Conservation (phyloP, 306 rosid genomes). For the Hippophae tibetana region DNA sequence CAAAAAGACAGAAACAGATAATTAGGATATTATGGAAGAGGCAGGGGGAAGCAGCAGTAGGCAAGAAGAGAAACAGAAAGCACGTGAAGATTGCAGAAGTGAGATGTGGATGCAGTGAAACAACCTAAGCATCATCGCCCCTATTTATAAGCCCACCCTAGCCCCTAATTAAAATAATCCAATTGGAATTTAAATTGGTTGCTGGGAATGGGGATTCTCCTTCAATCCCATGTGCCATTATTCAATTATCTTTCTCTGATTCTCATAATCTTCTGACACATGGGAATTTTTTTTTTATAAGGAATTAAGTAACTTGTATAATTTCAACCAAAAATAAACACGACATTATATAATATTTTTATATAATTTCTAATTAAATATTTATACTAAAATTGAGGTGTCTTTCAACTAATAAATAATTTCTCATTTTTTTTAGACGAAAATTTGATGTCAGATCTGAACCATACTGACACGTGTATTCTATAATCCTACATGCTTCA, state of each 20-base stretch:
- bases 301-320: too few relatives aligned
- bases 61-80: constrained; percentile 1
- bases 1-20: constrained; percentile 16
- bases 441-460: constrained; percentile 35
- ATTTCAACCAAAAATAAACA: too few relatives aligned
- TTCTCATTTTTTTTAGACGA: constrained; percentile 17
- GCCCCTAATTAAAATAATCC: background rate
- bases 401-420: constrained; percentile 9
- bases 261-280: too few relatives aligned
- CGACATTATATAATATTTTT: too few relatives aligned
- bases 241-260: background rate
- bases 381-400: background rate
- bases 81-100: constrained; percentile 45
- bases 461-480: constrained; percentile 24
- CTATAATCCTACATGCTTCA: constrained; percentile 17
- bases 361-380: background rate
- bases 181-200: too few relatives aligned
- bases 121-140: background rate
- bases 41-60: background rate
- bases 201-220: background rate
- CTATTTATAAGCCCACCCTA: constrained; percentile 36
- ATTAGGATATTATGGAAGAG: constrained; percentile 9
- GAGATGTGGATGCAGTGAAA: constrained; percentile 22
- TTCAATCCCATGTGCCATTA: constrained; percentile 37
- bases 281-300: too few relatives aligned